Base-by-base conservation (phyloP, 331 rosid genomes). In the Malus hybrid region DNA sequence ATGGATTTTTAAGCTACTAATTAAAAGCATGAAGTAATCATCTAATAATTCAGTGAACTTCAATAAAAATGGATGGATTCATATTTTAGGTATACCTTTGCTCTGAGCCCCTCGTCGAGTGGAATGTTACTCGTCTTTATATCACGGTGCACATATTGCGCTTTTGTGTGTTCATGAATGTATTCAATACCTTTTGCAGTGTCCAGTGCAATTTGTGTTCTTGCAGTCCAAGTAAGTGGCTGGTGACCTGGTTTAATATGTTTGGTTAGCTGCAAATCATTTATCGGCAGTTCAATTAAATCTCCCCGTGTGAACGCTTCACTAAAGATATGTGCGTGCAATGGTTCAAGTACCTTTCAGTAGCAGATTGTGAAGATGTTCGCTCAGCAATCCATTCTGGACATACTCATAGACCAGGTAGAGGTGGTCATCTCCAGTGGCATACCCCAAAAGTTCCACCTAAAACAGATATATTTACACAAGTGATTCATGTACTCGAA, bases 391-490 rank as follows among this genome's bases (percentile, higher is more conserved):
- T 71, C 97, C 98, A 78, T 86, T 93, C 20, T 82, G 80, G 72
- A 93, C 84, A 78, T 78, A 93, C 79, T 93, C 98, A 72, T 93
- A 91, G 39, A 91, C 93, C 74, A 93, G 84, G 73, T 87, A 91
- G 71, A 93, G 92, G 69, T 93, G 88, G 73, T 89, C 97, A 67
- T 91, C 92, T 83, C 98, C 98, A 74, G 93, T 80, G 33, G 98
- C 88, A 79, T 88, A 93, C 61, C 97, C 97, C 71, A 88, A 81
- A 54, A 93, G 85, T 81, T 93, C 97, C 33, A 91, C 97, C 98
- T 91, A 80, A 75, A 87, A 83, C 42, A 84, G 52, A 72, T 62
- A 69, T 44, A 75, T 69, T 42, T 48, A 9, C 10, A 39, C 70
- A 34, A 32, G 68, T 66, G 64, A 69, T 65, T 60, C 65, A 48